These are phyloP conservation scores for Sordariomycetes sp. DNA, from an alignment of 2,329 filamentous ascomycete species.

Conservation along the genomic window DNA sequence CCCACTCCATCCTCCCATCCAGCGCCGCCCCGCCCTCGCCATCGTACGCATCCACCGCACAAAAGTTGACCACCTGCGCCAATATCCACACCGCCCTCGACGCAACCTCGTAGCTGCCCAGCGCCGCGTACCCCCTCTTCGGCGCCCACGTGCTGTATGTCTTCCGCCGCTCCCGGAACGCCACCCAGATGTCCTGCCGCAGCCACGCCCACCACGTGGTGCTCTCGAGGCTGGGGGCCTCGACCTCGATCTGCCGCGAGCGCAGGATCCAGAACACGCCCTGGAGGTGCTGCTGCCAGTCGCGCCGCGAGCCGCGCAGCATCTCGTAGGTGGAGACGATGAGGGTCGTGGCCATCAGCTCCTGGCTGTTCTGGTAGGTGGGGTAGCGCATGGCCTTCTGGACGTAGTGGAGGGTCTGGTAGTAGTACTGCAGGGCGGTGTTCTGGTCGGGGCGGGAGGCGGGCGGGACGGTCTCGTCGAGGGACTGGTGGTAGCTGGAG, in stretches of 20 bases:
- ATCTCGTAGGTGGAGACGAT: constrained; percentile 56
- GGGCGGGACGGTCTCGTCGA: constrained; percentile 3
- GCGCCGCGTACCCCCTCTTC: constrained; percentile 30
- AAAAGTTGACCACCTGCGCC: constrained; percentile 46
- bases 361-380: constrained; percentile 44
- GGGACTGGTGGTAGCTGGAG: constrained; percentile 31
- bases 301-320: constrained; percentile 44
- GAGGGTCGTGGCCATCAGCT: constrained; percentile 47
- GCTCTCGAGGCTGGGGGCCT: constrained; percentile 42
- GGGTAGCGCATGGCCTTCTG: constrained; percentile 47
- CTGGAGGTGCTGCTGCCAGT: constrained; percentile 52
- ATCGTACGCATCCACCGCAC: constrained; percentile 26
- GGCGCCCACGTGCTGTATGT: constrained; percentile 50
- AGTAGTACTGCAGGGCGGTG: constrained; percentile 42
- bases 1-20: constrained; percentile 29
- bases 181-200: constrained; percentile 55
- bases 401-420: constrained; percentile 51
- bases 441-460: constrained; percentile 20
- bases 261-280: constrained; percentile 57
- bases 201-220: constrained; percentile 59
- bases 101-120: constrained; percentile 43
- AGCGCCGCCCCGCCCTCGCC: constrained; percentile 11
- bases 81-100: constrained; percentile 42
- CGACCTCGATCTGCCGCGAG: constrained; percentile 50
- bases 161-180: constrained; percentile 45